These are phyloP conservation scores for Hyaloperonospora brassicae DNA, from an alignment of 352 stramenopile genomes.

Conservation along the genomic window DNA sequence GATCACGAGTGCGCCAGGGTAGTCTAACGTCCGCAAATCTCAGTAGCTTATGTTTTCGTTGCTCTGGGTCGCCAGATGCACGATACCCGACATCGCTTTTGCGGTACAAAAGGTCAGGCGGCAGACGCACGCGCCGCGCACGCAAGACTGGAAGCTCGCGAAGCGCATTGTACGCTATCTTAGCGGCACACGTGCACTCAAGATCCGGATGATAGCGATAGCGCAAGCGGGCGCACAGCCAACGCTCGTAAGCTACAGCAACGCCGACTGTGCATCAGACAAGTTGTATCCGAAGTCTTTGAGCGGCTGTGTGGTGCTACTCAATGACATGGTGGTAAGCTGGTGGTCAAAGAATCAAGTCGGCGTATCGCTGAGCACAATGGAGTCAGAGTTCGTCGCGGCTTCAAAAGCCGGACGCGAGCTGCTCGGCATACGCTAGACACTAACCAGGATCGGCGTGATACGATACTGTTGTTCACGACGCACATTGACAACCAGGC, in stretches of 20 bases:
- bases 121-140: not conserved
- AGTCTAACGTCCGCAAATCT: not conserved
- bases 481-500: no score
- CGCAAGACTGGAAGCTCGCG: not conserved
- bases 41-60: not conserved
- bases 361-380: not conserved
- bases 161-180: not conserved
- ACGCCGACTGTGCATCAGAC: not conserved
- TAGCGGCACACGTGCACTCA: not conserved
- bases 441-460: no score
- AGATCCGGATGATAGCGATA: not conserved
- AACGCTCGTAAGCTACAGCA: not conserved
- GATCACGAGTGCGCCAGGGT: not conserved
- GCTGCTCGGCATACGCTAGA: not conserved
- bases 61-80: not conserved
- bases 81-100: not conserved
- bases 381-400: not conserved
- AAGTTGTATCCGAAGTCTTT: not conserved
- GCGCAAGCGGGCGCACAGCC: not conserved
- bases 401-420: not conserved
- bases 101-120: not conserved
- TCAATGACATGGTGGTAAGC: not conserved
- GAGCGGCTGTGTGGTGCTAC: not conserved
- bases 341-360: not conserved
- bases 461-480: no score